Percentiles rank a stretch among this genome's conserved stretches.
Evolutionary conservation across 306 rosid genomes (phyloP).

Genomic region (Citrullus amarus): DNA sequence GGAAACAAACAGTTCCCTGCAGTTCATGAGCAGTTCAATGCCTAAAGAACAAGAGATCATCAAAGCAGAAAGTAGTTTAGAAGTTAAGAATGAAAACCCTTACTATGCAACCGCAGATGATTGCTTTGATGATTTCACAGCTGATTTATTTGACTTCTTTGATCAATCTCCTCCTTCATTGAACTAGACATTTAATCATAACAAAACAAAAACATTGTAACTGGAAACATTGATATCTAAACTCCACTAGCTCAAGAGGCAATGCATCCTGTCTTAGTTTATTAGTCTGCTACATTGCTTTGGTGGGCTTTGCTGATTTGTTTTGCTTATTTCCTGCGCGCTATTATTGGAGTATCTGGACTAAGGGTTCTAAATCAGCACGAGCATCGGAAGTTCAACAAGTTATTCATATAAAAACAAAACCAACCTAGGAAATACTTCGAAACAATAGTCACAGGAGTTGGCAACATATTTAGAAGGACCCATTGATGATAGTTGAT

Average conservation of each 20-base stretch:
- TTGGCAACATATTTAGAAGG: neutral
- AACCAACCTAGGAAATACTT: neutral
- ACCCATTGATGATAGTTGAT: neutral
- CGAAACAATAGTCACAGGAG: neutral
- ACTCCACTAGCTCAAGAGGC: neutral
- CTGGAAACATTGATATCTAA: neutral
- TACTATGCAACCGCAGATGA: slow-evolving; percentile 6
- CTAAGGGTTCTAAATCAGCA: neutral
- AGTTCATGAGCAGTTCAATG: slow-evolving; percentile 11
- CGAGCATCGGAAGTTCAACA: neutral
- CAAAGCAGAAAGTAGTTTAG: neutral
- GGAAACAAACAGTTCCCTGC: slow-evolving; percentile 13
- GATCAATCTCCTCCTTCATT: slow-evolving; percentile 28
- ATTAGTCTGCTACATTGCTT: neutral
- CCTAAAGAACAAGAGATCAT: neutral
- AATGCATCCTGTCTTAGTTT: neutral
- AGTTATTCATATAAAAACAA: neutral
- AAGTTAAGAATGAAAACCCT: slow-evolving; percentile 1
- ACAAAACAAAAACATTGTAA: neutral
- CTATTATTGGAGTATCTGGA: neutral
- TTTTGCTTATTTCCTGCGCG: neutral
- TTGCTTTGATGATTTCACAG: slow-evolving; percentile 34
- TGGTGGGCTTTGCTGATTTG: neutral
- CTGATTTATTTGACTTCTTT: slow-evolving; percentile 38
- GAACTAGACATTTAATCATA: slow-evolving; percentile 5